Base-by-base conservation (phyloP, 2,329 filamentous ascomycete genomes). In the Xylariomycetidae sp. region DNA sequence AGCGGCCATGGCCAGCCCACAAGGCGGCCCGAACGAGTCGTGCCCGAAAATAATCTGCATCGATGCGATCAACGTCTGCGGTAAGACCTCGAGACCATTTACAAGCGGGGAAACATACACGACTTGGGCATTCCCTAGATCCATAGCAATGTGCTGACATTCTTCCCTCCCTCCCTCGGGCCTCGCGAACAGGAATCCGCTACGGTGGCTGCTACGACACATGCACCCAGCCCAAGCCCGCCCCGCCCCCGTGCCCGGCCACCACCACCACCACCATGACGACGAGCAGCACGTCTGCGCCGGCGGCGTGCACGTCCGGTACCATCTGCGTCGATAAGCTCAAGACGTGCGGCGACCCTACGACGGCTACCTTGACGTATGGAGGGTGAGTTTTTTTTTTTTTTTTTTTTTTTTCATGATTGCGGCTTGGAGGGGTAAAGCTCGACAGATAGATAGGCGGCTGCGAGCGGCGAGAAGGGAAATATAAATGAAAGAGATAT, bases 281-380 rank as follows among this genome's bases (percentile, higher is more conserved):
- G 9, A 30, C 25, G 11, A 30, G 19, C 9, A 34, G 34, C 7
- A 27, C 25, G 10, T 16, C 31, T 16, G 19, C 32, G 3, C 20
- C n/a, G 20, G n/a, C 20, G n/a, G 8, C 20, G 8, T 8, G 8
- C 20, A n/a, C 8, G 20, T 8, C 20, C 20, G 20, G 20, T 23
- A 49, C 38, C 16, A 12, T 46, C n/a, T 55, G 51, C 18, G 42
- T 45, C 16, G 50, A 53, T 15, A 32, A 37, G 16, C 12, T 49
- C 12, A 41, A 37, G 42, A 40, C 36, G 2, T 55, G 51, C 28
- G 51, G 49, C 15, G 40, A 43, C 3, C 48, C 50, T 7, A 38
- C 42, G 6, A 53, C 51, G 1, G 42, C 45, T 12, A 30, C 36
- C 15, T 17, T 48, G 18, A 44, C 41, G 4, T 49, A 37, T 25